Conservation (phyloP, 768 basidiomycete genomes). For the Tricholomella constricta region DNA sequence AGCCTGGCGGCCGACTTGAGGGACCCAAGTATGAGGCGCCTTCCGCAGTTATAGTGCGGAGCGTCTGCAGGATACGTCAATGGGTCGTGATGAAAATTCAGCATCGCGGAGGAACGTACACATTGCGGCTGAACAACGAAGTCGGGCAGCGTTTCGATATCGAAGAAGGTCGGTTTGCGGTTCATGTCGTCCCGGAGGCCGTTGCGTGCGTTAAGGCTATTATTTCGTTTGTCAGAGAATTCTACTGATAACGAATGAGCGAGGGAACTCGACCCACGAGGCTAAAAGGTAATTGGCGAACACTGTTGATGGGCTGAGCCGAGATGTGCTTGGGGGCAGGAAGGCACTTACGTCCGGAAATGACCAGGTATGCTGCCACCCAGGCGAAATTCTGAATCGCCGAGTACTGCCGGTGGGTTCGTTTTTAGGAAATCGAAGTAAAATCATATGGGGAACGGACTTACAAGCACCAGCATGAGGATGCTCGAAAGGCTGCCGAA, state of each 20-base stretch:
- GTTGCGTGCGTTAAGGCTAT: constrained; percentile 10
- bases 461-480: constrained; percentile 12
- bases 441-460: neutral
- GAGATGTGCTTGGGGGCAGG: neutral
- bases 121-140: neutral
- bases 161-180: constrained; percentile 7
- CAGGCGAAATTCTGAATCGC: constrained; percentile 9
- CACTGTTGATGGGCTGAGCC: neutral
- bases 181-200: constrained; percentile 12
- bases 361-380: constrained; percentile 9
- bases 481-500: constrained; percentile 1
- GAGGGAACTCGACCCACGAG: neutral
- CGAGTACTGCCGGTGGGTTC: neutral
- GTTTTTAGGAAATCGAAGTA: neutral
- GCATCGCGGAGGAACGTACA: neutral
- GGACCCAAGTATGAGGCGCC: too few species aligned
- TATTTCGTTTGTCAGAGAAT: neutral
- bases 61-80: too few species aligned
- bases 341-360: constrained; percentile 6
- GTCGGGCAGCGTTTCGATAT: neutral
- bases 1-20: too few species aligned
- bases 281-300: constrained; percentile 13
- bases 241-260: neutral
- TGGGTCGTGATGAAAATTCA: too few species aligned
- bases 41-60: too few species aligned